Percentiles rank a stretch among this genome's conserved stretches.
These are phyloP conservation scores for Stentor coeruleus DNA, from an alignment of 73 alveolate species.

Conservation along the genomic window DNA sequence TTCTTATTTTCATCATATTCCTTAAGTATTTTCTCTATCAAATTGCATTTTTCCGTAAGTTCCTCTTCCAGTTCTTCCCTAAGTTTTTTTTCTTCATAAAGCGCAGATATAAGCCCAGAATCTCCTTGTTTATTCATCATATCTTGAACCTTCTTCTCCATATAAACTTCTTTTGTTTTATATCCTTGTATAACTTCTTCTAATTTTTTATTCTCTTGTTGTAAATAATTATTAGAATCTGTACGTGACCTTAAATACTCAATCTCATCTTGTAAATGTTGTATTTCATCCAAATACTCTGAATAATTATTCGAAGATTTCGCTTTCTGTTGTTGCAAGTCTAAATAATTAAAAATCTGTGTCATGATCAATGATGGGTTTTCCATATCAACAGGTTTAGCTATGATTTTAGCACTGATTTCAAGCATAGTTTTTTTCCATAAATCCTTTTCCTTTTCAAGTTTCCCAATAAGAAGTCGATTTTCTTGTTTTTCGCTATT, in stretches of 20 bases:
- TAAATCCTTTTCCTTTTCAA: background rate
- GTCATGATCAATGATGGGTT: background rate
- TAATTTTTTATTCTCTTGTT: background rate
- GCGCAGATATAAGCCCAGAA: background rate
- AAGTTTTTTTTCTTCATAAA: constrained; percentile 13
- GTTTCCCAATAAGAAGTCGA: background rate
- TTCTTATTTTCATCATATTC: background rate
- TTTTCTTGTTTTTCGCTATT: background rate
- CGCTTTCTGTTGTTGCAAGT: no score
- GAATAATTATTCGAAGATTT: no score
- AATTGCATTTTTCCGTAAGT: background rate
- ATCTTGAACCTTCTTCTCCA: background rate
- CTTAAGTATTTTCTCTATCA: background rate
- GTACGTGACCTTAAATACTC: background rate
- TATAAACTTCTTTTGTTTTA: background rate
- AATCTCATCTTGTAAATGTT: background rate
- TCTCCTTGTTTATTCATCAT: background rate
- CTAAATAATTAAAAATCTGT: background rate
- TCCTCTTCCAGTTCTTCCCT: constrained; percentile 10
- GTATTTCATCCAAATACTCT: background rate
- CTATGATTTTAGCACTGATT: background rate
- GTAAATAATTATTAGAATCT: no score
- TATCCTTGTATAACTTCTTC: background rate
- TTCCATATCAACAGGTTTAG: background rate
- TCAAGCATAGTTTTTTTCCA: background rate